Conservation (phyloP, 2,329 filamentous ascomycete species). For the Aureobasidium subglaciale region DNA sequence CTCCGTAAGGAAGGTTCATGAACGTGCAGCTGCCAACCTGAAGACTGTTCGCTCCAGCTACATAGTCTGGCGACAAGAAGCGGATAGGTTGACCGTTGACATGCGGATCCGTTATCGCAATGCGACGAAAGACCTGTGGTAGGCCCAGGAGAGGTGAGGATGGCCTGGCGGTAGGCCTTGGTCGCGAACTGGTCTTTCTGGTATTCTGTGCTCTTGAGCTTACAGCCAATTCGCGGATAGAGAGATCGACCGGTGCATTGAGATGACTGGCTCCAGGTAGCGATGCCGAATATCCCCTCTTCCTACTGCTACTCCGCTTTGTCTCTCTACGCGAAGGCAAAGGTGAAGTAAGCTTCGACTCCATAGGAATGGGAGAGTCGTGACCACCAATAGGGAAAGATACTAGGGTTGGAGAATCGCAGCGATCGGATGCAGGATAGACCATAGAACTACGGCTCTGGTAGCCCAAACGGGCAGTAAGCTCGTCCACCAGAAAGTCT, state of each 20-base stretch:
- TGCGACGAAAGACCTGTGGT: neutral
- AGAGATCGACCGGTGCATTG: neutral
- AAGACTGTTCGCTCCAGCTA: conserved; percentile 18
- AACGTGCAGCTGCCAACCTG: conserved; percentile 24
- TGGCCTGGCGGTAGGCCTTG: neutral
- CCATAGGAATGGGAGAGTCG: neutral
- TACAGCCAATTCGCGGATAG: neutral
- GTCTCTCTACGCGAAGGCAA: neutral
- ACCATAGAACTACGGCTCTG: neutral
- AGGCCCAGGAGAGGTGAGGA: neutral
- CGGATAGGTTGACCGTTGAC: conserved; percentile 24
- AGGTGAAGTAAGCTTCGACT: neutral
- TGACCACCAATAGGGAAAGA: neutral
- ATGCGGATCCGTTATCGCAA: conserved; percentile 24
- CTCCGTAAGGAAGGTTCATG: conserved; percentile 25
- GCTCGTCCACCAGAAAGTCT: neutral
- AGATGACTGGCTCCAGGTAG: conserved; percentile 8
- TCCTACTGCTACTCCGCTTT: neutral
- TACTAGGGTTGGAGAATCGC: conserved; percentile 4
- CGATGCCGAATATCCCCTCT: neutral
- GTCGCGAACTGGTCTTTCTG: neutral
- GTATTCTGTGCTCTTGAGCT: neutral
- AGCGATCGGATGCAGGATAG: neutral
- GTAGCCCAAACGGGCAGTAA: neutral
- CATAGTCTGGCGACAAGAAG: conserved; percentile 21